These are phyloP conservation scores for Lyophyllum shimeji DNA, from an alignment of 768 basidiomycete genomes.

Conservation along the genomic window DNA sequence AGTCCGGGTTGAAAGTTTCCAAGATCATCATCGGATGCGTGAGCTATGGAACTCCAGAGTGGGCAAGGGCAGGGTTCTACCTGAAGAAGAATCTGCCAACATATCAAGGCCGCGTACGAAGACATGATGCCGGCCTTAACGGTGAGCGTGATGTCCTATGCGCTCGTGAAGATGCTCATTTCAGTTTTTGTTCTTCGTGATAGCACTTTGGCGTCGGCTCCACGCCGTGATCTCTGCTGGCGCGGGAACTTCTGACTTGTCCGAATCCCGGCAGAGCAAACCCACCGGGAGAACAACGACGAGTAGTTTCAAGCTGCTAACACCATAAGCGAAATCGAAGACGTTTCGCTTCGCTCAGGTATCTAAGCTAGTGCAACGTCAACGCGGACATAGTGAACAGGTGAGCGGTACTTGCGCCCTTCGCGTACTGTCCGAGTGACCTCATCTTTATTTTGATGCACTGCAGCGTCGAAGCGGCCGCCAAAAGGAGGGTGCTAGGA, in stretches of 20 bases:
- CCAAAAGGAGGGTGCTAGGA: conserved; percentile 50
- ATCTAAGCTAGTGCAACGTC: conserved; percentile 18
- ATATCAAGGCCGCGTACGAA: conserved; percentile 51
- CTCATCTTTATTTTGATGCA: not conserved
- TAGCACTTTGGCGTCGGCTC: conserved; percentile 45
- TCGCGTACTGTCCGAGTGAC: conserved; percentile 4
- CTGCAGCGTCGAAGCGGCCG: conserved; percentile 39
- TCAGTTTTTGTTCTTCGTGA: not conserved
- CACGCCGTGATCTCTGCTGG: conserved; percentile 63
- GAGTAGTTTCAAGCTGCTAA: conserved; percentile 18
- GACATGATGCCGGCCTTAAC: conserved; percentile 58
- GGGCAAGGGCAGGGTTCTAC: conserved; percentile 44
- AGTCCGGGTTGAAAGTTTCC: conserved; percentile 48
- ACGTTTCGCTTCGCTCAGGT: conserved; percentile 15
- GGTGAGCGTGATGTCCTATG: not conserved
- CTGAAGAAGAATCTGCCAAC: conserved; percentile 48
- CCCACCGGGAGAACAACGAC: conserved; percentile 35
- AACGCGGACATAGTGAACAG: conserved; percentile 25
- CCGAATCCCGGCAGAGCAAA: conserved; percentile 20
- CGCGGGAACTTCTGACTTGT: conserved; percentile 45
- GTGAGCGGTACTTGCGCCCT: not conserved
- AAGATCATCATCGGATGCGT: conserved; percentile 65
- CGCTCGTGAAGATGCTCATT: not conserved
- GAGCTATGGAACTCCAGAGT: conserved; percentile 54
- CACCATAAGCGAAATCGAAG: not conserved